Evolutionary conservation across 768 basidiomycete genomes (phyloP).

Genomic region (Calocybe gangraenosa): DNA sequence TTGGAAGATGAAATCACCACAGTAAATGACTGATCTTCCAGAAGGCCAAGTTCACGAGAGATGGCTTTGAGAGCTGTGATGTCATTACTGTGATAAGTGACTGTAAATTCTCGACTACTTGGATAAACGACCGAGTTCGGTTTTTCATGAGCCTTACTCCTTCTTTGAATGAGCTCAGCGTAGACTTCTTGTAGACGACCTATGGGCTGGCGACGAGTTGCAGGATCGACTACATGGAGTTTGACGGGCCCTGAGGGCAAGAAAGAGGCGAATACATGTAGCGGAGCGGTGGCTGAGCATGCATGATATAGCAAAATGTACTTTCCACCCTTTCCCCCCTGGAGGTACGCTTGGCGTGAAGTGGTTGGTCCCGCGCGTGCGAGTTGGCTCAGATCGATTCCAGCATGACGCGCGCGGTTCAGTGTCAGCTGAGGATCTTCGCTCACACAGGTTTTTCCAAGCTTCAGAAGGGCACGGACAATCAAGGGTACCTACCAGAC

Average conservation of each 20-base stretch:
- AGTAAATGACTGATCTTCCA: conserved; percentile 70
- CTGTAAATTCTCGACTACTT: conserved; percentile 51
- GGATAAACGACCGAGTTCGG: conserved; percentile 62
- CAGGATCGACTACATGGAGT: conserved; percentile 88
- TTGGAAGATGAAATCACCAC: conserved; percentile 85
- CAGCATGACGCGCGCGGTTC: conserved; percentile 75
- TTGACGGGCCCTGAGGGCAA: conserved; percentile 64
- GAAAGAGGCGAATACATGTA: conserved; percentile 90
- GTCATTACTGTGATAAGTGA: conserved; percentile 77
- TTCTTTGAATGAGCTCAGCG: conserved; percentile 52
- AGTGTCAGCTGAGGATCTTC: conserved; percentile 67
- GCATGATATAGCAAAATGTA: conserved; percentile 90
- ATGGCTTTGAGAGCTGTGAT: conserved; percentile 78
- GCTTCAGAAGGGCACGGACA: conserved; percentile 72
- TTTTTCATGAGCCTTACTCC: conserved; percentile 33
- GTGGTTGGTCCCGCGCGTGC: conserved; percentile 56
- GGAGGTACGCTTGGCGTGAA: conserved; percentile 66
- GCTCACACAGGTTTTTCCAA: conserved; percentile 80
- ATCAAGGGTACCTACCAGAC: conserved; percentile 68
- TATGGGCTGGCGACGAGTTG: conserved; percentile 80
- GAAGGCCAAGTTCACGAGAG: conserved; percentile 76
- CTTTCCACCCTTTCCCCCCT: conserved; percentile 63
- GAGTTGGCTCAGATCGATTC: conserved; percentile 81
- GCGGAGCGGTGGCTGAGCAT: conserved; percentile 60
- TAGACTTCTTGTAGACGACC: conserved; percentile 76